phyloP scores from a whole-genome alignment of 306 rosid genomes.

The Acacia melanoxylon region DNA sequence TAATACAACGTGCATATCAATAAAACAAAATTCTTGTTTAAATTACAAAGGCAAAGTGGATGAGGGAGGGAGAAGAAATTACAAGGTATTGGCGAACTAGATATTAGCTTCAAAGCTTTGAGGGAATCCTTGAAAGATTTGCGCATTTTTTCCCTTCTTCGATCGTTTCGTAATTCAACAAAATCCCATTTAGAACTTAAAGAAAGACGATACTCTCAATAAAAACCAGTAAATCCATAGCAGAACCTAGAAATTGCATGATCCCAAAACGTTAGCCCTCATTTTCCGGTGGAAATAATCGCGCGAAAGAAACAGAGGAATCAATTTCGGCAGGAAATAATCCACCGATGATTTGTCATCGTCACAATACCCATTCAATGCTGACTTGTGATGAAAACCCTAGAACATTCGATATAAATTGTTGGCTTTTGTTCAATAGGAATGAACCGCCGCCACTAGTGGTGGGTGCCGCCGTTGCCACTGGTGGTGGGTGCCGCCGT shows the following conservation, averaged over 20 bases:
- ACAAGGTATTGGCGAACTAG: slow-evolving; percentile 72
- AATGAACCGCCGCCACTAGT: no score
- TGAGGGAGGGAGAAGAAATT: neutral
- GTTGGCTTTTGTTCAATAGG: no score
- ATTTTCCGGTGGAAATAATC: neutral
- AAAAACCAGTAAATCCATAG: neutral
- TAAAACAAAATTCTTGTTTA: neutral
- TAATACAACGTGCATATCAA: neutral
- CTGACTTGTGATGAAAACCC: no score
- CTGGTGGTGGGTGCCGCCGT: no score
- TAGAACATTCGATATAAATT: no score
- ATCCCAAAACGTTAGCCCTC: neutral
- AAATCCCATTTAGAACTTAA: neutral
- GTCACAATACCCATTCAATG: no score
- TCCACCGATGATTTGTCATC: no score
- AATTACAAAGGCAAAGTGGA: neutral
- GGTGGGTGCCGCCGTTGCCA: no score
- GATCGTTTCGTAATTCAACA: slow-evolving; percentile 16
- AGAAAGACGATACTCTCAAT: neutral
- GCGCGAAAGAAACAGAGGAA: neutral
- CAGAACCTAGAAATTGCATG: neutral
- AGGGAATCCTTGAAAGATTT: slow-evolving; percentile 77
- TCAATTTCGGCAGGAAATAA: neutral
- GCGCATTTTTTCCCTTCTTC: slow-evolving; percentile 41
- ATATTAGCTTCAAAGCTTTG: slow-evolving; percentile 73